Percentiles rank a stretch among this genome's conserved stretches.
These are phyloP conservation scores for Plasmodium fragile DNA, from an alignment of 169 alveolate species.

Conservation along the genomic window DNA sequence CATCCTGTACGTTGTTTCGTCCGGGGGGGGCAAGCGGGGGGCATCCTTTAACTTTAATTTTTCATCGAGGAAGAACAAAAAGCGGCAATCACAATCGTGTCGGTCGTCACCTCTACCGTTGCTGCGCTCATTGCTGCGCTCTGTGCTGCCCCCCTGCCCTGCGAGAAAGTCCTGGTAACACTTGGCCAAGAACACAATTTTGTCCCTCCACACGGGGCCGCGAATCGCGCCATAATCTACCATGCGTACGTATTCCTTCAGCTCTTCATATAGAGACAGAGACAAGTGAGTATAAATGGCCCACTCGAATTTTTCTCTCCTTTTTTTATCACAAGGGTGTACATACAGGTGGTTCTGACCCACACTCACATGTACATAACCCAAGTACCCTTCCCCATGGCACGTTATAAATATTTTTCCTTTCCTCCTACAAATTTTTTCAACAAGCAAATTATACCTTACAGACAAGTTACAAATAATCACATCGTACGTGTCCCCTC, in stretches of 20 bases:
- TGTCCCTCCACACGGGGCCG: background rate
- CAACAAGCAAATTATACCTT: slow-evolving; percentile 26
- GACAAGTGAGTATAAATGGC: slow-evolving; percentile 16
- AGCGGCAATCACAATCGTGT: background rate
- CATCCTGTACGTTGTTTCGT: background rate
- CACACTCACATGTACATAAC: slow-evolving; percentile 17
- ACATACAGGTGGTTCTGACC: slow-evolving; percentile 22
- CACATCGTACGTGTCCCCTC: slow-evolving; percentile 1
- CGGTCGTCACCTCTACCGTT: background rate
- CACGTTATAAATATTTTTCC: slow-evolving; percentile 15
- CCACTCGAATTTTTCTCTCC: background rate
- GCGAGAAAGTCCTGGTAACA: slow-evolving; percentile 14
- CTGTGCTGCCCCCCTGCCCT: background rate
- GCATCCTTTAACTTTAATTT: slow-evolving; percentile 12
- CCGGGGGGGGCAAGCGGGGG: background rate
- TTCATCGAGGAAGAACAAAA: background rate
- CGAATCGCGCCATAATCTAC: background rate
- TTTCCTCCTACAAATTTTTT: slow-evolving; percentile 15
- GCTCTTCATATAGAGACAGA: slow-evolving; percentile 8
- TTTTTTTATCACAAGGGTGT: background rate
- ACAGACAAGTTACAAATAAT: slow-evolving; percentile 31
- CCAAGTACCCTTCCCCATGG: background rate
- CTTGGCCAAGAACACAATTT: slow-evolving; percentile 26
- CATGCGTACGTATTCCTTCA: slow-evolving; percentile 8
- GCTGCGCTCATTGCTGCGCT: background rate